Percentiles rank a stretch among this genome's conserved stretches.
phyloP scores from a whole-genome alignment of 306 rosid genomes.

The Trifolium subterraneum region DNA sequence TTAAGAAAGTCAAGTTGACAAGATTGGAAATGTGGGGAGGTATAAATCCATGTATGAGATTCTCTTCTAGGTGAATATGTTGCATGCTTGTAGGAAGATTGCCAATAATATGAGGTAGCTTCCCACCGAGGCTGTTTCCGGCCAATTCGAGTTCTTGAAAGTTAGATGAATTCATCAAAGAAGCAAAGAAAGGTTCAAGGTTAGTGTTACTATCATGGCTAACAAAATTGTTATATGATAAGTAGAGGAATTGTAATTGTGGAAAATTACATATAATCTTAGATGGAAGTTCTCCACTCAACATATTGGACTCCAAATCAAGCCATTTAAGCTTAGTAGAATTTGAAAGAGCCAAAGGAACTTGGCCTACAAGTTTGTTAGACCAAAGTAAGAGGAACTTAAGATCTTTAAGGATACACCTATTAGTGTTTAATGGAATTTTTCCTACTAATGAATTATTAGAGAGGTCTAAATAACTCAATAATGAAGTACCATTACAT shows the following conservation, averaged over 20 bases:
- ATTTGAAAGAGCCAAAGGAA: conserved; percentile 74
- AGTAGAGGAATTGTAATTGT: conserved; percentile 69
- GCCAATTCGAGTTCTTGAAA: conserved; percentile 87
- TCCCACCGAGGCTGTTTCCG: conserved; percentile 80
- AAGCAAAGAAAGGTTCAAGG: conserved; percentile 80
- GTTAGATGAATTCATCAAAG: conserved; percentile 62
- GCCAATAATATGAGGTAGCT: conserved; percentile 73
- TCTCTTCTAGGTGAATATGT: conserved; percentile 68
- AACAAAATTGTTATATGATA: conserved; percentile 73
- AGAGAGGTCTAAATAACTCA: conserved; percentile 79
- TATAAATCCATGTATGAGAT: conserved; percentile 72
- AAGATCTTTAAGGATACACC: conserved; percentile 62
- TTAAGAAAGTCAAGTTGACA: conserved; percentile 73
- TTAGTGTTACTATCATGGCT: conserved; percentile 83
- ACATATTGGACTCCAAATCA: conserved; percentile 78
- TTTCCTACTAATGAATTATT: conserved; percentile 75
- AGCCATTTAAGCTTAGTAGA: conserved; percentile 82
- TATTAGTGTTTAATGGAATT: conserved; percentile 60
- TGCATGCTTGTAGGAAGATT: conserved; percentile 68
- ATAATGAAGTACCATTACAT: conserved; percentile 70
- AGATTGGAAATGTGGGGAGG: conserved; percentile 82
- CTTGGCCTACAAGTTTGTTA: conserved; percentile 65
- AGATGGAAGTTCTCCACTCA: conserved; percentile 70
- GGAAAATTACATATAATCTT: conserved; percentile 61
- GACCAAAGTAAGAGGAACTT: conserved; percentile 84